A percentile compares a stretch with the other conserved stretches of the same genome.
Evolutionary conservation across 352 stramenopile species (phyloP).

Genomic region (Phytophthora lateralis): DNA sequence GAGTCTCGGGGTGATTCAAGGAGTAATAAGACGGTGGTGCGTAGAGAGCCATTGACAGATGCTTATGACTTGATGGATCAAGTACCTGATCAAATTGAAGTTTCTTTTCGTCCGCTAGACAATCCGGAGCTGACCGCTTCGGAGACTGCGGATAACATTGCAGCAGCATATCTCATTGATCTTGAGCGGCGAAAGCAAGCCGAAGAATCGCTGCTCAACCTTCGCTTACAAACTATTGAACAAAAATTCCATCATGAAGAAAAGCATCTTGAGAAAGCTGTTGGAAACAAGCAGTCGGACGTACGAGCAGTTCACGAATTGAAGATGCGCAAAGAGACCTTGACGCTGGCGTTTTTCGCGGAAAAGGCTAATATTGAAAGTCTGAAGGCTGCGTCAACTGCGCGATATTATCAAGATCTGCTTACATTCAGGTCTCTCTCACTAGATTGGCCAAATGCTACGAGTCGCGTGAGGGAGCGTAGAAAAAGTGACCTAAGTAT

Average conservation of each 20-base stretch:
- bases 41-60: neutral
- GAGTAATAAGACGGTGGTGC: neutral
- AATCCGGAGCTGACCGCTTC: neutral
- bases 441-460: slow-evolving; percentile 16
- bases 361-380: slow-evolving; percentile 65
- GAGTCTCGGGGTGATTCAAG: neutral
- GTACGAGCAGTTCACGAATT: slow-evolving; percentile 18
- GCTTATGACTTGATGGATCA: neutral
- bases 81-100: neutral
- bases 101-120: neutral
- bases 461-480: neutral
- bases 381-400: slow-evolving; percentile 52
- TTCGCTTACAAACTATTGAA: slow-evolving; percentile 52
- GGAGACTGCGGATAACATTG: slow-evolving; percentile 13
- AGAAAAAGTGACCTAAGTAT: neutral
- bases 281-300: slow-evolving; percentile 3
- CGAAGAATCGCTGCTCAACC: slow-evolving; percentile 53
- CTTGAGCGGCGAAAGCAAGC: slow-evolving; percentile 56
- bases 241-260: slow-evolving; percentile 43
- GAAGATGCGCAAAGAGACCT: slow-evolving; percentile 35
- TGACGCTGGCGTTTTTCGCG: slow-evolving; percentile 49
- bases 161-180: slow-evolving; percentile 42
- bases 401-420: slow-evolving; percentile 71
- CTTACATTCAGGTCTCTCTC: slow-evolving; percentile 54
- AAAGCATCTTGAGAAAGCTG: slow-evolving; percentile 21